These are phyloP conservation scores for Cicer arietinum DNA, from an alignment of 306 rosid genomes.

Conservation along the genomic window DNA sequence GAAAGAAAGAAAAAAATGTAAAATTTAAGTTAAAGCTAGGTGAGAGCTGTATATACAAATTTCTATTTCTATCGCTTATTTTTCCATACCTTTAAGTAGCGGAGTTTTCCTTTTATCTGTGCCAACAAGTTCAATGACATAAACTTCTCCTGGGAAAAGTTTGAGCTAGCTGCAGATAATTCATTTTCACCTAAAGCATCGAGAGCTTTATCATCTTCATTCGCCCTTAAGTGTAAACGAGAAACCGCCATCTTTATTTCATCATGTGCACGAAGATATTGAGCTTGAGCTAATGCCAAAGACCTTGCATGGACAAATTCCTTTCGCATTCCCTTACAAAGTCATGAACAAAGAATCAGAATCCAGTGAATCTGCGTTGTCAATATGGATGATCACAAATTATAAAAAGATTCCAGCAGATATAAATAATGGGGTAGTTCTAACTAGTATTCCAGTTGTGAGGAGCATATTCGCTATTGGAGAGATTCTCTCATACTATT, in stretches of 20 bases:
- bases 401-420: conserved; percentile 9
- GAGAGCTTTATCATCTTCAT: conserved; percentile 73
- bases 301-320: conserved; percentile 92
- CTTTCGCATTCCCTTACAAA: conserved; percentile 83
- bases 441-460: no score
- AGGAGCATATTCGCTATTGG: no score
- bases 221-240: conserved; percentile 65
- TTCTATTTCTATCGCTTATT: conserved; percentile 24
- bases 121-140: conserved; percentile 67
- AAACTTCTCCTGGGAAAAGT: conserved; percentile 80
- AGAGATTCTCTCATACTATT: no score
- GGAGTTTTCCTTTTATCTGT: conserved; percentile 85
- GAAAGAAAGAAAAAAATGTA: no score
- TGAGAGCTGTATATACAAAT: not conserved
- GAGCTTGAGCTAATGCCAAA: conserved; percentile 91
- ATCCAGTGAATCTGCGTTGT: conserved; percentile 16
- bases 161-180: conserved; percentile 67
- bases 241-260: conserved; percentile 93
- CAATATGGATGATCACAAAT: conserved; percentile 25
- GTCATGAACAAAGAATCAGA: conserved; percentile 40
- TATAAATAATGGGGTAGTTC: no score
- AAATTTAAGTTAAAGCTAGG: no score
- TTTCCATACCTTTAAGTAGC: conserved; percentile 78
- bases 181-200: conserved; percentile 77
- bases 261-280: conserved; percentile 87